Evolutionary conservation across 2,329 filamentous ascomycete genomes (phyloP).

Genomic region (Dryadomyces quercus-mongolicae): DNA sequence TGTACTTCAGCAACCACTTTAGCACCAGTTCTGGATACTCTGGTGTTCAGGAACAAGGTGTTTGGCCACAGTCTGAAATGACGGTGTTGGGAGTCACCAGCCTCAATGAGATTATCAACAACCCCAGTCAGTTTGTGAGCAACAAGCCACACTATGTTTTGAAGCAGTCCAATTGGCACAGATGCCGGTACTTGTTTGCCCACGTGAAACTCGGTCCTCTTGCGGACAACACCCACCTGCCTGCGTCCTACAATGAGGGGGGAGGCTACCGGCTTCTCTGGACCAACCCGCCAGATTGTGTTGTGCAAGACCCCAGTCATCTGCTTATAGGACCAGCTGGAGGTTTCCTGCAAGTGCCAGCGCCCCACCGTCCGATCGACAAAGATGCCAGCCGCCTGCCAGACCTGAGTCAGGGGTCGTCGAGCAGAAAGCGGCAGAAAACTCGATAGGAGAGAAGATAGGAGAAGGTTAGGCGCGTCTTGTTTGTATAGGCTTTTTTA

Average conservation of each 20-base stretch:
- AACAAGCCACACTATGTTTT: conserved; percentile 57
- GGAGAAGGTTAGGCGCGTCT: too few relatives aligned
- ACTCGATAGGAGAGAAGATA: too few relatives aligned
- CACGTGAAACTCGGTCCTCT: conserved; percentile 4
- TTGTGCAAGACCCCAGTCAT: neutral
- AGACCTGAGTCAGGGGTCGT: too few relatives aligned
- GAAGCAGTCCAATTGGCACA: conserved; percentile 70
- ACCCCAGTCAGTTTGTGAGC: conserved; percentile 47
- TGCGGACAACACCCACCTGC: neutral
- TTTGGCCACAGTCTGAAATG: neutral
- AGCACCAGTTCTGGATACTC: conserved; percentile 43
- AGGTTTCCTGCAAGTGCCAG: neutral
- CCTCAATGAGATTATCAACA: conserved; percentile 78
- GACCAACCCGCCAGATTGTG: neutral
- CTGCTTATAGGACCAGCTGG: neutral
- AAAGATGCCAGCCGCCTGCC: neutral
- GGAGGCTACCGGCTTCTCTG: neutral
- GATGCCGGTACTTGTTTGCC: conserved; percentile 72
- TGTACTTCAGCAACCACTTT: conserved; percentile 61
- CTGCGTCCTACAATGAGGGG: neutral
- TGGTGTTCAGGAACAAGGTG: neutral
- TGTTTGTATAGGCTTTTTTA: too few relatives aligned
- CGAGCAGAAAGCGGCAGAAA: too few relatives aligned
- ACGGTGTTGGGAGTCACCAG: conserved; percentile 25
- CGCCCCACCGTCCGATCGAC: too few relatives aligned